Evolutionary conservation across 169 alveolate species (phyloP), one percentile per base, ranked within the genome.

Genomic region (Plasmodium ovale): DNA sequence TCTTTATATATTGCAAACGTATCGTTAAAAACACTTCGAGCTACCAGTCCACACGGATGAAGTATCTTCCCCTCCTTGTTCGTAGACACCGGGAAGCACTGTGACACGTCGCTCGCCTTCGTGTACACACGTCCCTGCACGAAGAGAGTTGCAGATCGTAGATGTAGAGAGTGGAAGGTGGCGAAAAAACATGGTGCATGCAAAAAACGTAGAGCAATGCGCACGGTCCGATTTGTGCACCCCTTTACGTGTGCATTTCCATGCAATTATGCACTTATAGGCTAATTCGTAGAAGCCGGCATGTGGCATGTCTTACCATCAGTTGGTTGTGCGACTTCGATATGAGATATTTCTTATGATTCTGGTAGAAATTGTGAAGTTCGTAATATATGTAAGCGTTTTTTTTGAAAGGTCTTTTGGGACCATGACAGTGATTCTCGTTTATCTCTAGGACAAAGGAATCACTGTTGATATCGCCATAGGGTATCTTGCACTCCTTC

Each of bases 31-130:
- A 94, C 77, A 27, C 93, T 77, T 31, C 88, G 54, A 25, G 96
- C 92, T 56, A 92, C 89, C 21, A 93, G 72, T 1, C 96, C 96
- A 64, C 96, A 94, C 1, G 96, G 96, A 51, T 90, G 93, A 12
- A 69, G 59, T 25, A 94, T 79, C 56, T 70, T 92, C 19, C 95
- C 95, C 23, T 90, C 87, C 29, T 47, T 64, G 62, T 94, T 94
- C 33, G 29, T 64, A 19, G 91, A 49, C n/a, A 88, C 31, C 5
- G 95, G 93, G 10, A 87, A 60, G 47, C 96, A 94, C 25, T 67
- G 87, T 1, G 92, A 47, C 10, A 94, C 72, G 4, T 56, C 87
- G 19, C 73, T 47, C 6, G 53, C 71, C 14, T 65, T 54, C 4
- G 87, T 72, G 21, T 82, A 64, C 3, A 92, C 60, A 25, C 44